phyloP scores from a whole-genome alignment of 169 alveolate genomes.

The Babesia gibsoni region DNA sequence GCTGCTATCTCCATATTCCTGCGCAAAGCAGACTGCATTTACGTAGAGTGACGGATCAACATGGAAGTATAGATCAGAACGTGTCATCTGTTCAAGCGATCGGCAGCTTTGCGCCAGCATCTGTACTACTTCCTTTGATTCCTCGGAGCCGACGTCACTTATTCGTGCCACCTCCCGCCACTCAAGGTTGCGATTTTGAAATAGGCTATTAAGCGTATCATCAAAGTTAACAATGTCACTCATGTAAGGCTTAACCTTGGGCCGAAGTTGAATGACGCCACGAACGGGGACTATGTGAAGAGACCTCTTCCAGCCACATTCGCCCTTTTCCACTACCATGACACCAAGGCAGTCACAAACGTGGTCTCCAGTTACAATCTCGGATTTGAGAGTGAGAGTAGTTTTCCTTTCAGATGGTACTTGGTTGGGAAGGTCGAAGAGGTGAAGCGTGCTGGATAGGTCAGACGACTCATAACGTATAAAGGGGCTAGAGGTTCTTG shows the following conservation, averaged over 20 bases:
- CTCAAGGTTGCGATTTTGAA: slow-evolving; percentile 39
- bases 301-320: slow-evolving; percentile 22
- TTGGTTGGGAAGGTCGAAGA: slow-evolving; percentile 17
- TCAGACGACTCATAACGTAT: slow-evolving; percentile 26
- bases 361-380: slow-evolving; percentile 54
- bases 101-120: slow-evolving; percentile 38
- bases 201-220: slow-evolving; percentile 30
- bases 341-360: slow-evolving; percentile 60
- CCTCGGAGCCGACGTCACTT: slow-evolving; percentile 13
- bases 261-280: slow-evolving; percentile 51
- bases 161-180: slow-evolving; percentile 43
- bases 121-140: slow-evolving; percentile 46
- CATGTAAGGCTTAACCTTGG: slow-evolving; percentile 38
- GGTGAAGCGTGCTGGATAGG: slow-evolving; percentile 8
- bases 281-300: slow-evolving; percentile 47
- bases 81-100: not conserved
- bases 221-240: slow-evolving; percentile 22
- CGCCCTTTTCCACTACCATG: slow-evolving; percentile 42
- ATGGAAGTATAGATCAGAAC: slow-evolving; percentile 4
- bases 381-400: slow-evolving; percentile 36
- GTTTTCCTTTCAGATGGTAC: slow-evolving; percentile 2
- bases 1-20: slow-evolving; percentile 24
- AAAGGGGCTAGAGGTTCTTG: slow-evolving; percentile 10
- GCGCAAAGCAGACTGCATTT: slow-evolving; percentile 29
- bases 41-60: slow-evolving; percentile 6